Conservation (phyloP, 202 grass and related monocot species). For the Dendrocalamus latiflorus region DNA sequence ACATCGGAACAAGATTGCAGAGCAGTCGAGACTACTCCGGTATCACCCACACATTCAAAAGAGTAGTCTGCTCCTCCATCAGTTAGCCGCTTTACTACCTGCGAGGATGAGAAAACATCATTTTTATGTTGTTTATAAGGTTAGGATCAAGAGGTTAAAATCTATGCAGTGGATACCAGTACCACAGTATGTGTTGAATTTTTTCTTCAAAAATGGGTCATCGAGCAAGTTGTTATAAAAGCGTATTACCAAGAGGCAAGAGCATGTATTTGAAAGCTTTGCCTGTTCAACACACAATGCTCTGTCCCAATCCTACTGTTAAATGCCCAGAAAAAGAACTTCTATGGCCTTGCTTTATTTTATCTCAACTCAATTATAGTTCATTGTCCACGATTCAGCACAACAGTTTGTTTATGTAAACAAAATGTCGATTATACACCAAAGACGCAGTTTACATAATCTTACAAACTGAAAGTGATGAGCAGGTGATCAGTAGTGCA, state of each 20-base stretch:
- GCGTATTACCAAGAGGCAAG: not conserved
- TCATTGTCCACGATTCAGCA: not conserved
- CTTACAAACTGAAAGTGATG: not conserved
- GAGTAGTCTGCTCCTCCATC: conserved; percentile 91
- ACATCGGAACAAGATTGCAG: conserved; percentile 94
- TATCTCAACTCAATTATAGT: not conserved
- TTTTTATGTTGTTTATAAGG: not conserved
- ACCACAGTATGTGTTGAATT: not conserved
- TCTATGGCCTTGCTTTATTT: not conserved
- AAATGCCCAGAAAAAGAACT: not conserved
- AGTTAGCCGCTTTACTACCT: conserved; percentile 73
- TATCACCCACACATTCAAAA: conserved; percentile 94
- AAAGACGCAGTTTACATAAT: conserved; percentile 13
- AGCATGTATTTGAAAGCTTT: not conserved
- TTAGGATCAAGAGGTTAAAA: not conserved
- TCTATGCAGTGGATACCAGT: not conserved
- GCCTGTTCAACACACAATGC: not conserved
- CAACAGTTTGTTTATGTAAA: conserved; percentile 2
- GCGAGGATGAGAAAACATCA: conserved; percentile 21
- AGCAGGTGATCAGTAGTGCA: not conserved
- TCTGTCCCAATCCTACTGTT: not conserved
- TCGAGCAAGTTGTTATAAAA: not conserved
- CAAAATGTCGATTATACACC: not conserved
- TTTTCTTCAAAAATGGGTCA: not conserved
- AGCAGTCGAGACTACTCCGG: conserved; percentile 69